Evolutionary conservation across 1,284 basidiomycete genomes (phyloP), one percentile per base, ranked within the genome.

Genomic region (Stygiomarasmius scandens): DNA sequence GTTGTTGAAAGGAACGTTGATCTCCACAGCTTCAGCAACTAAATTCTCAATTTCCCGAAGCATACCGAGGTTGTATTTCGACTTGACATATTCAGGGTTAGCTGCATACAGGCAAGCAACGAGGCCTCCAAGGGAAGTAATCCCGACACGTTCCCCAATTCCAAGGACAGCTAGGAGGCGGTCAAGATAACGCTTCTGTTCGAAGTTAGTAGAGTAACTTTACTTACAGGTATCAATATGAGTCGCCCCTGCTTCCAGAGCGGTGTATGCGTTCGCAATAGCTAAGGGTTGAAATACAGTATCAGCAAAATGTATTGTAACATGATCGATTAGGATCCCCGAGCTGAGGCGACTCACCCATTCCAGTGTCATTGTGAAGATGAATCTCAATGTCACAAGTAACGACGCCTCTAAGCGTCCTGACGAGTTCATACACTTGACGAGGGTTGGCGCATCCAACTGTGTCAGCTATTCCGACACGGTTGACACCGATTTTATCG

Each of bases 401-500:
- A 61, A 98, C 95, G 55, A 99, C 97, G 58, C 97, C 95, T 61
- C 97, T 84, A 43, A 99, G 84, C 9, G 97, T 99, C 63, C 97
- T 85, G 65, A 99, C 95, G 65, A 99, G 89, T 59, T 99, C 97
- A 75, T 99, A 99, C 4, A 99, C 97, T 74, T 99, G 97, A 68
- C 97, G 84, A 14, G 97, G 96, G 81, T 98, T 98, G 58, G 97
- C 97, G 69, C 96, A 98, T 52, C 97, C 97, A 65, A 99, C 97
- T 11, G 97, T 99, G 76, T 99, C 97, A 34, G 97, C 97, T 64
- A 99, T 96, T 74, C 97, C 97, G 65, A 99, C 97, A 66, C 97
- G 90, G 83, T 99, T 96, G 56, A 99, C 96, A 60, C 96, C 97
- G 68, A 99, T 96, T 84, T 98, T 98, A 82, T 99, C 97, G 56